These are phyloP conservation scores for Meira miltonrushii DNA, from an alignment of 1,284 basidiomycete species.

Conservation along the genomic window DNA sequence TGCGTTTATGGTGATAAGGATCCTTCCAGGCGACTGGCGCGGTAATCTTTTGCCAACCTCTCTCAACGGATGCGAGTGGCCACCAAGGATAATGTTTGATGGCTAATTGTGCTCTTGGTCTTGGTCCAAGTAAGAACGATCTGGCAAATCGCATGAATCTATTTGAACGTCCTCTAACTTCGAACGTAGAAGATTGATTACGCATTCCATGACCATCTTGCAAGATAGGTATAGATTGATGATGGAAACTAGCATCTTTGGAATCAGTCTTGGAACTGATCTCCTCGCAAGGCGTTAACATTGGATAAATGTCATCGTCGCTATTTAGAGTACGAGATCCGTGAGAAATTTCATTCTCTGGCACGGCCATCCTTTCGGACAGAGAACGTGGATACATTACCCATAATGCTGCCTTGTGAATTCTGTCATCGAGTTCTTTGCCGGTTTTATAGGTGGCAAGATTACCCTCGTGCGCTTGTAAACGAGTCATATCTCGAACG, in stretches of 20 bases:
- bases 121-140: constrained; percentile 27
- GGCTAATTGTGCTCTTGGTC: constrained; percentile 14
- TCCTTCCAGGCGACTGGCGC: constrained; percentile 31
- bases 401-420: constrained; percentile 14
- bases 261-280: too few relatives aligned
- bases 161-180: constrained; percentile 4
- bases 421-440: not conserved
- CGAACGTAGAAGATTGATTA: too few relatives aligned
- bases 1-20: constrained; percentile 6
- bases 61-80: constrained; percentile 35
- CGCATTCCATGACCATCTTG: too few relatives aligned
- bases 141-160: not conserved
- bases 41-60: constrained; percentile 24
- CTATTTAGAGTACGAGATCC: too few relatives aligned
- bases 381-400: constrained; percentile 32
- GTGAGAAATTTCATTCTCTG: too few relatives aligned
- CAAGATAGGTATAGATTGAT: too few relatives aligned
- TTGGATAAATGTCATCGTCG: too few relatives aligned
- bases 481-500: constrained; percentile 23
- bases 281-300: too few relatives aligned
- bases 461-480: not conserved
- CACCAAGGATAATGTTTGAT: constrained; percentile 46
- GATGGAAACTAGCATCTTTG: too few relatives aligned
- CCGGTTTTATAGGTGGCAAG: not conserved
- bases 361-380: constrained; percentile 28